phyloP scores from a whole-genome alignment of 2,329 filamentous ascomycete genomes.

The Xylariaceae sp. region DNA sequence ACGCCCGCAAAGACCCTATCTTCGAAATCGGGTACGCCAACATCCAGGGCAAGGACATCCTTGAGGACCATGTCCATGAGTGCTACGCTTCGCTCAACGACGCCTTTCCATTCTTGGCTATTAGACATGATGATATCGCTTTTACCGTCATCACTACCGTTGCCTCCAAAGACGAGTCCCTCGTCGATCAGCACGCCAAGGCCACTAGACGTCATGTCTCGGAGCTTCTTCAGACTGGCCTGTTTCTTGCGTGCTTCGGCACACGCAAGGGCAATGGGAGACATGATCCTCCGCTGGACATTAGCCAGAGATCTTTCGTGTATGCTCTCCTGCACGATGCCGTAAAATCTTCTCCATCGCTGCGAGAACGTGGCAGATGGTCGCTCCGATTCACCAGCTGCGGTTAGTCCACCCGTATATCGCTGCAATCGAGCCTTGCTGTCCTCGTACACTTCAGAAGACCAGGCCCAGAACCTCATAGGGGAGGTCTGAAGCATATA shows the following conservation, averaged over 20 bases:
- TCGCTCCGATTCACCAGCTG: conserved; percentile 31
- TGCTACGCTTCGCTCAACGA: conserved; percentile 75
- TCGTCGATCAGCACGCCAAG: conserved; percentile 86
- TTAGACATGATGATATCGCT: conserved; percentile 44
- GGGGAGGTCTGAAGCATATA: conserved; percentile 89
- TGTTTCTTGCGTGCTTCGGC: conserved; percentile 75
- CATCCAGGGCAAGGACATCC: conserved; percentile 64
- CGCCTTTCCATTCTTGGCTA: conserved; percentile 60
- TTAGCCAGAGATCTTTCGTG: conserved; percentile 68
- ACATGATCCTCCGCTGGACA: conserved; percentile 69
- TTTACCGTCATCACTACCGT: conserved; percentile 54
- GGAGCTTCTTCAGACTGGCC: conserved; percentile 65
- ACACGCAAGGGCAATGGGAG: conserved; percentile 73
- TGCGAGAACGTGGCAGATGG: conserved; percentile 39
- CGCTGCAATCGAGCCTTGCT: conserved; percentile 47
- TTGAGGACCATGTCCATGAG: conserved; percentile 83
- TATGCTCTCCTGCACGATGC: conserved; percentile 73
- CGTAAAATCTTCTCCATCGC: conserved; percentile 72
- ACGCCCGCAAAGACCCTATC: conserved; percentile 63
- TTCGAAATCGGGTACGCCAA: conserved; percentile 62
- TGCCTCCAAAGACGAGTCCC: conserved; percentile 66
- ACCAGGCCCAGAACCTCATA: conserved; percentile 68
- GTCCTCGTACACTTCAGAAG: conserved; percentile 66
- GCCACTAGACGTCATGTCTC: conserved; percentile 79
- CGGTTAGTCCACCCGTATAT: conserved; percentile 24